Evolutionary conservation across 495 filamentous ascomycete species (phyloP).

Genomic region (Glonium stellatum): DNA sequence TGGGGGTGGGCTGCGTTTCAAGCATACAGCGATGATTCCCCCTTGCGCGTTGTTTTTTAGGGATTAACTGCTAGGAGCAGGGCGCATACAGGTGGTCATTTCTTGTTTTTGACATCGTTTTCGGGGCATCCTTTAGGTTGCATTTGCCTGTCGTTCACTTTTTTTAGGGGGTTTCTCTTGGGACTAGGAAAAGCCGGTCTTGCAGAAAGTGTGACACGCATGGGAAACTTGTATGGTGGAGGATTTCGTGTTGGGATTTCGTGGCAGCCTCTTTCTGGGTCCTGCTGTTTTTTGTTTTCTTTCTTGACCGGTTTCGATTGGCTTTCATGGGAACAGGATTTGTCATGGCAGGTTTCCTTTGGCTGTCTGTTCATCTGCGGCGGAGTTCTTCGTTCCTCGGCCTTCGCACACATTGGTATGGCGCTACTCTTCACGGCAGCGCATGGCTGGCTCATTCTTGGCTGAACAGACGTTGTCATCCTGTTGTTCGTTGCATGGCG

Average conservation of each 20-base stretch:
- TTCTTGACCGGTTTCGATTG: background rate
- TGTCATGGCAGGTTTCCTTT: constrained; percentile 17
- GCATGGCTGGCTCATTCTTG: constrained; percentile 25
- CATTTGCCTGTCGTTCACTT: constrained; percentile 19
- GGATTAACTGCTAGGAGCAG: constrained; percentile 11
- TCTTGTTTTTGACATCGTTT: constrained; percentile 3
- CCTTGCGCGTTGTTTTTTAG: constrained; percentile 28
- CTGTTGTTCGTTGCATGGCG: constrained; percentile 25
- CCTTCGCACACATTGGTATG: constrained; percentile 24
- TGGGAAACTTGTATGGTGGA: constrained; percentile 13
- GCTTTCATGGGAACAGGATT: constrained; percentile 5
- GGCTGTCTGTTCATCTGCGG: constrained; percentile 23
- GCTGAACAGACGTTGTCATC: constrained; percentile 14
- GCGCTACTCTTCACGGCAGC: constrained; percentile 24
- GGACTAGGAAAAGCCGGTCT: constrained; percentile 22
- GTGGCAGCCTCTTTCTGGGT: background rate
- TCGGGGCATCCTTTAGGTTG: constrained; percentile 13
- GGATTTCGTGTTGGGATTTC: constrained; percentile 6
- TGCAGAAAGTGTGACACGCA: constrained; percentile 14
- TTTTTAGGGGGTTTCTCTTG: constrained; percentile 11
- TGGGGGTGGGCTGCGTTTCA: constrained; percentile 22
- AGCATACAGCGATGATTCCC: constrained; percentile 33
- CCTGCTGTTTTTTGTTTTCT: background rate
- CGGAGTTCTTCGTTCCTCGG: constrained; percentile 24
- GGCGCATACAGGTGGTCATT: constrained; percentile 12